Conservation (phyloP, 352 stramenopile genomes). For the Phytophthora pistaciae region DNA sequence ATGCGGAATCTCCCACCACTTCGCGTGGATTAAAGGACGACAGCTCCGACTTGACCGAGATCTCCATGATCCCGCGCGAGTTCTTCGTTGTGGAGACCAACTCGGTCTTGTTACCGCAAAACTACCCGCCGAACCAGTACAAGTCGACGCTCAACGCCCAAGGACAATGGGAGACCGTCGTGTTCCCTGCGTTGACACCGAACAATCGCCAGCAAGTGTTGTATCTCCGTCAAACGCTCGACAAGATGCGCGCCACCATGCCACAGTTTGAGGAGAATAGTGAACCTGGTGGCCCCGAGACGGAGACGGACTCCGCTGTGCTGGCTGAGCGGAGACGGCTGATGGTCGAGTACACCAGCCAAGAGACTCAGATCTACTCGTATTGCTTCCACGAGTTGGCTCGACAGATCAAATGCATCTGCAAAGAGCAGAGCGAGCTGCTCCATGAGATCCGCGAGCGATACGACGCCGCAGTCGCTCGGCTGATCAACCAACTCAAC, state of each 20-base stretch:
- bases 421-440: constrained; percentile 79
- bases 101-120: constrained; percentile 51
- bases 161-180: constrained; percentile 71
- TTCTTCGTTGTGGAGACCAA: constrained; percentile 86
- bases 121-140: constrained; percentile 71
- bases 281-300: constrained; percentile 7
- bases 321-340: constrained; percentile 27
- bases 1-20: not conserved
- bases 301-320: constrained; percentile 9
- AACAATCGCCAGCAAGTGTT: constrained; percentile 79
- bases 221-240: constrained; percentile 67
- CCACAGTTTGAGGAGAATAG: constrained; percentile 25
- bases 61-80: constrained; percentile 74
- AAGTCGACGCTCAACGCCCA: constrained; percentile 54
- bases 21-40: not conserved
- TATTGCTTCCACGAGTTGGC: constrained; percentile 81
- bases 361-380: constrained; percentile 74
- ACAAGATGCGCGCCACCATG: constrained; percentile 51
- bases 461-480: constrained; percentile 52
- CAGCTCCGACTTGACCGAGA: constrained; percentile 24
- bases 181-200: constrained; percentile 75
- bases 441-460: constrained; percentile 62
- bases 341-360: constrained; percentile 55
- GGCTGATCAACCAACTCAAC: constrained; percentile 31
- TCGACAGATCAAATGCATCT: constrained; percentile 81